These are phyloP conservation scores for Vanderwaltozyma tropicalis DNA, from an alignment of 805 yeast species.

Conservation along the genomic window DNA sequence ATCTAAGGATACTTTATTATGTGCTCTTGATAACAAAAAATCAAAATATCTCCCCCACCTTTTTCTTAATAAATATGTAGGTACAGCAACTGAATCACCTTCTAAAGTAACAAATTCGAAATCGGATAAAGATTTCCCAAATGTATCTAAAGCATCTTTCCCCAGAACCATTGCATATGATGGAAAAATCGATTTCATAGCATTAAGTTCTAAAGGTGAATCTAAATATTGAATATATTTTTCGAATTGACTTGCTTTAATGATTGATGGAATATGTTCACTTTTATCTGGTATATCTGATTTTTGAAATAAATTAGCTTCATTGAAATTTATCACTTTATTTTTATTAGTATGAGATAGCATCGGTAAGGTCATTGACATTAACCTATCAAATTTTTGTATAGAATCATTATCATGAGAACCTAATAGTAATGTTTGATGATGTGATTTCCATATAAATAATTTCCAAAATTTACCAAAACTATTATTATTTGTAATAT, in stretches of 20 bases:
- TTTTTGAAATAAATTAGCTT: no score
- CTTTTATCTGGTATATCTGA: not conserved
- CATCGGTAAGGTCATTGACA: slow-evolving; percentile 45
- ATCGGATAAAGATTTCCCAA: slow-evolving; percentile 54
- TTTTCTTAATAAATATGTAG: slow-evolving; percentile 49
- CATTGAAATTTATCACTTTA: no score
- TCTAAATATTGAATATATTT: slow-evolving; percentile 69
- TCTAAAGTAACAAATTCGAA: slow-evolving; percentile 60
- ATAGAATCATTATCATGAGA: slow-evolving; percentile 9
- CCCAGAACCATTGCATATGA: slow-evolving; percentile 72
- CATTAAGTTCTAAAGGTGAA: slow-evolving; percentile 52
- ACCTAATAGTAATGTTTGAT: slow-evolving; percentile 55
- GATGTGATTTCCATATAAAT: slow-evolving; percentile 70
- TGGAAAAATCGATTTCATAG: slow-evolving; percentile 41
- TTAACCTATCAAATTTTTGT: slow-evolving; percentile 35
- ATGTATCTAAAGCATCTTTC: slow-evolving; percentile 59
- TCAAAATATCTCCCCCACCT: slow-evolving; percentile 74
- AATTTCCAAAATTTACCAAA: slow-evolving; percentile 62
- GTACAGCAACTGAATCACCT: slow-evolving; percentile 56
- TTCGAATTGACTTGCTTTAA: slow-evolving; percentile 35
- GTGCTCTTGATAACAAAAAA: slow-evolving; percentile 49
- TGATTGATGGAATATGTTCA: slow-evolving; percentile 7
- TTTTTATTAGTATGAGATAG: slow-evolving; percentile 32
- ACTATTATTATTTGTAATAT: slow-evolving; percentile 43
- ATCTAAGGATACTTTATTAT: slow-evolving; percentile 41